Evolutionary conservation across 1,284 basidiomycete genomes (phyloP), one percentile per base, ranked within the genome.

Genomic region (Ganoderma sp.): DNA sequence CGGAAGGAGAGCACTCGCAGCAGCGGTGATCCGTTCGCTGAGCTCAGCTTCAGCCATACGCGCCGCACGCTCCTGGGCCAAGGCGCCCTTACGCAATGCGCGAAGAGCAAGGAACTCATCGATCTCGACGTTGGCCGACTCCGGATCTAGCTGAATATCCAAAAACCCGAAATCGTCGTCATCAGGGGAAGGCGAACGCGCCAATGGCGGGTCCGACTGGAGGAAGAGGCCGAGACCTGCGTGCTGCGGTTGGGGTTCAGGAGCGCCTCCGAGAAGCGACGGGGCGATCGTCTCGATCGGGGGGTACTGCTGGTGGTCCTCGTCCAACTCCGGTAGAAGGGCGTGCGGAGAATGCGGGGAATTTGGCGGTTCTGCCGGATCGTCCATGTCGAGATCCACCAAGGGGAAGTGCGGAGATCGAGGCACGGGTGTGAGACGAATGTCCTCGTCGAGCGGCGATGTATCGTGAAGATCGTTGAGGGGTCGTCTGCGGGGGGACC

Each of bases 121-220:
- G 32, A 75, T 67, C 28, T 74, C 76, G 57, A 75, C 72, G 58
- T 79, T 75, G 5, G 76, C 74, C 8, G 82, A 73, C 34, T 83
- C 79, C 0, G 82, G 81, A 70, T 85, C 82, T n/a, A 80, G 71
- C 54, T 78, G 77, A 17, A 79, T 77, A 32, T 80, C 69, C 68
- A 81, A 72, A 45, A 79, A 73, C 22, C 77, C 73, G 62, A 77
- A 64, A 68, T 82, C 80, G 61, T 84, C 74, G 66, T 84, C 81
- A 61, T 84, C 83, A 0, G 84, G 84, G 0, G 84, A 85, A 0
- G 84, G 84, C 1, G 85, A 85, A 37, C 83, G 84, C 1, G 78
- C 80, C 9, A 80, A 71, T 0, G 81, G 80, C 10, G 74, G 74
- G 58, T 76, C 76, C 48, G 73, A 74, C 50, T 70, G 63, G 5